phyloP scores from a whole-genome alignment of 1,284 basidiomycete species.

The Puccinia coronata region DNA sequence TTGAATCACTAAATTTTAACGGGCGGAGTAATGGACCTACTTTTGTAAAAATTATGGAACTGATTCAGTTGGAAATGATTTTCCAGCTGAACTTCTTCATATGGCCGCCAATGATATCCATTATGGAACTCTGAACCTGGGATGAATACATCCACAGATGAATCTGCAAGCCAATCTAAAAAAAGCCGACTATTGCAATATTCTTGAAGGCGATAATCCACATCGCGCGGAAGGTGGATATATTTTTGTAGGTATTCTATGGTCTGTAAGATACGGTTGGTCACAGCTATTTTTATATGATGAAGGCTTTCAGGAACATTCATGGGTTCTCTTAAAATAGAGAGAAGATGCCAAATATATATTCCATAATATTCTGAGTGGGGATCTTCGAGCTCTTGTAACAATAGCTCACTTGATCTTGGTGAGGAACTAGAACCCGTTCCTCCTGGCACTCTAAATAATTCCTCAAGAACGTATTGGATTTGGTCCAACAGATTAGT shows the following conservation, averaged over 20 bases:
- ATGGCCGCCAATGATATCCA: neutral
- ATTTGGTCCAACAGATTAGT: neutral
- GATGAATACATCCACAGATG: neutral
- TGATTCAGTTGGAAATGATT: neutral
- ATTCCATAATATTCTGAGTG: neutral
- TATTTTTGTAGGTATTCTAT: neutral
- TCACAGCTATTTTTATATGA: neutral
- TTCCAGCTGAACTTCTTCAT: conserved; percentile 5
- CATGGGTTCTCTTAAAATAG: neutral
- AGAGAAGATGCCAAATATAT: neutral
- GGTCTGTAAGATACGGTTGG: neutral
- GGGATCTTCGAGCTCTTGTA: neutral
- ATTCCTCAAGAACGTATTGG: neutral
- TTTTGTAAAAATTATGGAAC: neutral
- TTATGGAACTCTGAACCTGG: conserved; percentile 1
- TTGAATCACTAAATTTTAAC: too few species aligned
- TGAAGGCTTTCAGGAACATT: neutral
- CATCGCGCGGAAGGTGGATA: neutral
- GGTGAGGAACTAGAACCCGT: neutral
- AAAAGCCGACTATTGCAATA: neutral
- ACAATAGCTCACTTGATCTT: neutral
- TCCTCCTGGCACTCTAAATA: neutral
- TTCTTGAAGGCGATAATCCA: neutral
- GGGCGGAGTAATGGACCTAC: neutral
- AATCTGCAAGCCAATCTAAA: neutral